Evolutionary conservation across 331 rosid genomes (phyloP), one percentile per base, ranked within the genome.

Genomic region (Arachis monticola): DNA sequence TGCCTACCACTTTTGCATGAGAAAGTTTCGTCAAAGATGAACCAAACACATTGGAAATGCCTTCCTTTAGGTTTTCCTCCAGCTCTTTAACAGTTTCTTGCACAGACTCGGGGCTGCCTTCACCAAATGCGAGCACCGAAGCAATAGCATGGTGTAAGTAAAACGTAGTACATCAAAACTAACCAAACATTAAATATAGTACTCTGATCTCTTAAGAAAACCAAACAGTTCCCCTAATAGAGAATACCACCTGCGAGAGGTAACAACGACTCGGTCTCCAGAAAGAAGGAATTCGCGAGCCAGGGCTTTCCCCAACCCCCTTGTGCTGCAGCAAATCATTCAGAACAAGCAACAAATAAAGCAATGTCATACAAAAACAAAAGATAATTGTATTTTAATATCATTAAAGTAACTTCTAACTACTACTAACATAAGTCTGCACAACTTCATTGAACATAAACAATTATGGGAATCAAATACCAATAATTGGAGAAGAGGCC

Each of bases 251-350:
- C 99, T 94, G 71, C 99, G 92, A 75, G 97, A 94, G 77, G 97
- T 88, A 14, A 94, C 87, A 69, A 94, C 82, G 63, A 94, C 96
- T 0, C 81, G 92, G 75, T 94, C 97, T 74, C 97, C 97, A 0
- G 97, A 90, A 55, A 92, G 97, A 76, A 94, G 99, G 79, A 94
- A 92, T 77, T 94, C 99, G n/a, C 92, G 87, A 10, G 99, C 99
- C 72, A 94, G 90, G 0, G 99, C 99, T 88, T 94, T 94, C 4
- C 99, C 97, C 57, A 94, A 81, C 64, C 99, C 99, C 83, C 99
- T 83, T 64, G 99, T 94, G 79, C 99, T 94, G 96, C 64, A 79
- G 80, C 73, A 75, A 58, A 31, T 38, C 77, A 89, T 79, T 62
- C 38, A 72, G 73, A 73, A 71, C 69, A 82, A 45, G 12, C 58